phyloP scores from a whole-genome alignment of 768 basidiomycete species.

The Terana coerulea region DNA sequence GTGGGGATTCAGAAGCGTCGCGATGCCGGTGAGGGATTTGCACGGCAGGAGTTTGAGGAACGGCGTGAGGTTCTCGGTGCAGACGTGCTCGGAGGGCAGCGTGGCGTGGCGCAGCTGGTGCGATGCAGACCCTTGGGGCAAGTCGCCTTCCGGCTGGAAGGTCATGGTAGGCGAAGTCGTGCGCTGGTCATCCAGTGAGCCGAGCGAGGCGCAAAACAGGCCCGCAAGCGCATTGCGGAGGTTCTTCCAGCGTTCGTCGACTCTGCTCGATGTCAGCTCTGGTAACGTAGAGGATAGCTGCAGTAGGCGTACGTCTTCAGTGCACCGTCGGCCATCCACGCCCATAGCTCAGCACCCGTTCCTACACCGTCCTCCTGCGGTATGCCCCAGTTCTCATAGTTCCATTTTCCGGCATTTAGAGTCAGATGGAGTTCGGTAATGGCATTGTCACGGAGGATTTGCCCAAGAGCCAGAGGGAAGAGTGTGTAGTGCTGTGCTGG shows the following conservation, averaged over 20 bases:
- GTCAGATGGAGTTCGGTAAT: slow-evolving; percentile 87
- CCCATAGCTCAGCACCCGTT: slow-evolving; percentile 87
- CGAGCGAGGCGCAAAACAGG: slow-evolving; percentile 91
- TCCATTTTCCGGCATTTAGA: slow-evolving; percentile 91
- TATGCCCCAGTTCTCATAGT: slow-evolving; percentile 79
- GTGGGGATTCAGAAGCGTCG: slow-evolving; percentile 79
- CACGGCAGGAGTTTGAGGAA: slow-evolving; percentile 95
- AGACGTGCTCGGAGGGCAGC: slow-evolving; percentile 83
- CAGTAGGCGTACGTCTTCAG: slow-evolving; percentile 41
- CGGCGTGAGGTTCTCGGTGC: slow-evolving; percentile 95
- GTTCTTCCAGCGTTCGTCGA: slow-evolving; percentile 78
- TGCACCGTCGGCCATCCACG: slow-evolving; percentile 79
- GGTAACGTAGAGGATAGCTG: not conserved
- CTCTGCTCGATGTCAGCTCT: slow-evolving; percentile 33
- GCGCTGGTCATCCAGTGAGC: slow-evolving; percentile 67
- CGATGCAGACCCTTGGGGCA: slow-evolving; percentile 43
- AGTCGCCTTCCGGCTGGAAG: slow-evolving; percentile 58
- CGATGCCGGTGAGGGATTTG: slow-evolving; percentile 83
- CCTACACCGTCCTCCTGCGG: slow-evolving; percentile 75
- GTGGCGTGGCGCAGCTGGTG: slow-evolving; percentile 72
- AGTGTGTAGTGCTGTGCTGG: slow-evolving; percentile 82
- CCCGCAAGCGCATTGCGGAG: slow-evolving; percentile 89
- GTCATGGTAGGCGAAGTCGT: slow-evolving; percentile 64
- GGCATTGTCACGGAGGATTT: slow-evolving; percentile 81
- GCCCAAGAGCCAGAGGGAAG: slow-evolving; percentile 83